Base-by-base conservation (phyloP, 2,329 filamentous ascomycete genomes). In the Exophiala calicioides region DNA sequence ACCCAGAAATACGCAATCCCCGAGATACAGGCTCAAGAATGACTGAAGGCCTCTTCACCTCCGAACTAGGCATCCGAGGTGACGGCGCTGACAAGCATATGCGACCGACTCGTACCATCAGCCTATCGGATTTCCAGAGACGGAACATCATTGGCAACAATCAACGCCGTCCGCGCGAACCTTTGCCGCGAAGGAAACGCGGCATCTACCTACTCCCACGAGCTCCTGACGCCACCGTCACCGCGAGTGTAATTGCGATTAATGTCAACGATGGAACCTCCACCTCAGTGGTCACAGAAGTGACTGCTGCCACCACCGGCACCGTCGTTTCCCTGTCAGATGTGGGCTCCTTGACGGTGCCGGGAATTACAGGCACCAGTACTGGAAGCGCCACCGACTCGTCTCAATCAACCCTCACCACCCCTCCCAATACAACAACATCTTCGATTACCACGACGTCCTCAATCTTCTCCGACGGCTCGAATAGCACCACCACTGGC, bases 221-320 rank as follows among this genome's bases (percentile, higher is more conserved):
- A 35, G 51, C 41, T 23, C 50, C 50, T 3, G 53, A 58, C 42
- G 50, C 50, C 10, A 58, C 57, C 21, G 52, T 58, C 40, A 56
- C 53, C 4, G 49, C 53, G 9, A 51, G 32, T 31, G 51, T 58
- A 3, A 29, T 58, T 9, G 40, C 57, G 15, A 46, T 59, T 24
- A 58, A 56, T 27, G 49, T 59, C 16, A 57, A 57, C 21, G 56
- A 57, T 31, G 53, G 51, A 15, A 57, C 50, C 18, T 42, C 47
- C 7, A 47, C 42, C 21, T 54, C 53, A 3, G 47, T 51, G 33
- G 27, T 47, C 12, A 57, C 53, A 12, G 50, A 55, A 36, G 41
- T 58, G 5, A 23, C 54, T 19, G 47, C 44, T 18, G 52, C 48
- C 6, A 49, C 51, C 5, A 48, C 46, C 12, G 52, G 46, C 19